phyloP scores from a whole-genome alignment of 108 stramenopile species.

The Cyclostephanos tholiformis region DNA sequence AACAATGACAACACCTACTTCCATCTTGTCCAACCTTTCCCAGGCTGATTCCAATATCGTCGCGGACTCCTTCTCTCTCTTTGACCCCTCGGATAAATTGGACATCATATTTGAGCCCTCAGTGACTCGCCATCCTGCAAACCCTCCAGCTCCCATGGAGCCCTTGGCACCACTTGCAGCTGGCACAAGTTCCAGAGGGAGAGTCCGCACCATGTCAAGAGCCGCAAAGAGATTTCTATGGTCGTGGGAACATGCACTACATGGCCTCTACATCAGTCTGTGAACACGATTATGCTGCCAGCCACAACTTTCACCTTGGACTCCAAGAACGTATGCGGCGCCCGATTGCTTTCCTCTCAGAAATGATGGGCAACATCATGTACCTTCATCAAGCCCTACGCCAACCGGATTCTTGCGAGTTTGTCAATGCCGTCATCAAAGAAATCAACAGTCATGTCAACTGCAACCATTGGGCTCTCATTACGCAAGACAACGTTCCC shows the following conservation, averaged over 20 bases:
- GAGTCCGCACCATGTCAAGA: not conserved
- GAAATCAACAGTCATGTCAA: conserved; percentile 14
- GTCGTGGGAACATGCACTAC: not conserved
- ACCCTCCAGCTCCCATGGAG: not conserved
- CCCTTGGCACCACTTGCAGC: not conserved
- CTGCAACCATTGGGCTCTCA: conserved; percentile 16
- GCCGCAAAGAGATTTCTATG: not conserved
- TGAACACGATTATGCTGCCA: not conserved
- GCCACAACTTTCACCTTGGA: conserved; percentile 1
- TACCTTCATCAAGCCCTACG: no score
- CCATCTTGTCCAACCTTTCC: no score
- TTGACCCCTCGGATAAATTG: not conserved
- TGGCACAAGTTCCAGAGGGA: conserved; percentile 13
- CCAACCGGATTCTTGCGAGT: no score
- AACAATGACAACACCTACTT: no score
- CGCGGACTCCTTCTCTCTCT: not conserved
- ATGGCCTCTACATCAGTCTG: not conserved
- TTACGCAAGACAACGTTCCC: conserved; percentile 16
- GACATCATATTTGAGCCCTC: no score
- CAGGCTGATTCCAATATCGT: not conserved
- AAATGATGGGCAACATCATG: no score
- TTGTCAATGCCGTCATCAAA: no score
- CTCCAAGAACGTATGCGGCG: conserved; percentile 20
- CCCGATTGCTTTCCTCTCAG: conserved; percentile 30
- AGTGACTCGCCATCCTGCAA: no score